Evolutionary conservation across 2,329 filamentous ascomycete genomes (phyloP).

Genomic region (Curvularia lunata): DNA sequence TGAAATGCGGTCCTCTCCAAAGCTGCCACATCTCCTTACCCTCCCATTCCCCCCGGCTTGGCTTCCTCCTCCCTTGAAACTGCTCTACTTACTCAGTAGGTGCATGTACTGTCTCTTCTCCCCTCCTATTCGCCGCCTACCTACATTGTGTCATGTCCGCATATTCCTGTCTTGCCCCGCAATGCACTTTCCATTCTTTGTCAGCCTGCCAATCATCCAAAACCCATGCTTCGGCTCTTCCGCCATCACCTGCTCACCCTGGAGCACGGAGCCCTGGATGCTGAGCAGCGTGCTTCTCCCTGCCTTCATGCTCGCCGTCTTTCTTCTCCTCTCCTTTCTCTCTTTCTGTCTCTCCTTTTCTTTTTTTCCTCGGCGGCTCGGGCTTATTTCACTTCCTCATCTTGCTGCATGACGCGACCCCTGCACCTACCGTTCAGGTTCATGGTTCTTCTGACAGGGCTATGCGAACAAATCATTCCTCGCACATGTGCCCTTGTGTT

Average conservation of each 20-base stretch:
- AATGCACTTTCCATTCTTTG: slow-evolving; percentile 15
- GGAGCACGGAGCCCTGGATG: slow-evolving; percentile 9
- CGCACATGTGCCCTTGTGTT: slow-evolving; percentile 27
- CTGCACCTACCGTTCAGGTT: slow-evolving; percentile 20
- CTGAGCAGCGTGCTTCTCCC: slow-evolving; percentile 4
- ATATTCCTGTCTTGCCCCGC: slow-evolving; percentile 30
- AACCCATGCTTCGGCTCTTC: slow-evolving; percentile 10
- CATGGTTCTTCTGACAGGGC: slow-evolving; percentile 19
- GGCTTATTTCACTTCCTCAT: slow-evolving; percentile 17
- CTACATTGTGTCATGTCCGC: slow-evolving; percentile 19
- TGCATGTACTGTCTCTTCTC: slow-evolving; percentile 9
- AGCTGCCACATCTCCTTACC: slow-evolving; percentile 39
- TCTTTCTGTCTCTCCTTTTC: slow-evolving; percentile 24
- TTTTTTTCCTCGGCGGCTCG: slow-evolving; percentile 20
- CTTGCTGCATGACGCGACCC: slow-evolving; percentile 19
- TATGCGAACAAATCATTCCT: slow-evolving; percentile 20
- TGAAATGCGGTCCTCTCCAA: slow-evolving; percentile 33
- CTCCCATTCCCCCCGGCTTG: slow-evolving; percentile 10
- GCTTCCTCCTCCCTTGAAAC: slow-evolving; percentile 15
- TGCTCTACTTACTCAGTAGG: slow-evolving; percentile 16
- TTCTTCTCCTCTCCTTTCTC: slow-evolving; percentile 9
- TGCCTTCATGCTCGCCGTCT: background rate
- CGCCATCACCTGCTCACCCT: slow-evolving; percentile 19
- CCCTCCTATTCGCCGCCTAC: slow-evolving; percentile 23
- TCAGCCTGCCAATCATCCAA: slow-evolving; percentile 16